Base-by-base conservation (phyloP, 306 rosid genomes). In the Begonia masoniana region DNA sequence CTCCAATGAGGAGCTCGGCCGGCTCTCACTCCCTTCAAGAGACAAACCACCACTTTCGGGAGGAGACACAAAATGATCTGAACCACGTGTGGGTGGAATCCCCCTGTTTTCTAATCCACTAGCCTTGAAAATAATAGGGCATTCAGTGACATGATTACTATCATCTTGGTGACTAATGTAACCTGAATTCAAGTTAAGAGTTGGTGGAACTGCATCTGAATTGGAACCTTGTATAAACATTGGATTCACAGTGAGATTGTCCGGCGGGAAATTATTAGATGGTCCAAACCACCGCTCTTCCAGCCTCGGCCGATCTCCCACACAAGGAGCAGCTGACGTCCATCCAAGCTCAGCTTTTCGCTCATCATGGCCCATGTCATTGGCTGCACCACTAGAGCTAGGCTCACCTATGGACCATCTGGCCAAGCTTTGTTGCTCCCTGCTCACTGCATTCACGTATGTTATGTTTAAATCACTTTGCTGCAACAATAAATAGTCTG, bases 321-420 rank as follows among this genome's bases (percentile, higher is more conserved):
- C 76, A 74, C 71, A 62, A 48, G 73, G 62, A 74, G 67, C 66
- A 50, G 60, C 17, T 24, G 95, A 77, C 57, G 95, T 68, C 82
- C 86, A 81, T 55, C 82, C 92, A 60, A 77, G 68, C 58, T 83
- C 99, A 42, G 79, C 67, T 74, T 81, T 83, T 58, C 63, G 81
- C 76, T 83, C 88, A 43, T 68, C 77, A 65, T 52, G 63, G 64
- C 58, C 60, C 39, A 59, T 66, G 60, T 69, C 86, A 39, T 43
- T 65, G 54, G 71, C 92, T 39, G 80, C 15, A 60, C 61, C 76
- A 59, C 94, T 66, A 57, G 95, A 86, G 68, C 97, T 83, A 56
- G 99, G 80, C 62, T 77, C 95, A 41, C 95, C 94, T 51, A 84
- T 63, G 76, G 85, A 79, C 96, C 99, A 79, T 55, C 93, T 80